Percentiles rank a stretch among this genome's conserved stretches.
Evolutionary conservation across 805 yeast genomes (phyloP).

Genomic region (Myxozyma monticola): DNA sequence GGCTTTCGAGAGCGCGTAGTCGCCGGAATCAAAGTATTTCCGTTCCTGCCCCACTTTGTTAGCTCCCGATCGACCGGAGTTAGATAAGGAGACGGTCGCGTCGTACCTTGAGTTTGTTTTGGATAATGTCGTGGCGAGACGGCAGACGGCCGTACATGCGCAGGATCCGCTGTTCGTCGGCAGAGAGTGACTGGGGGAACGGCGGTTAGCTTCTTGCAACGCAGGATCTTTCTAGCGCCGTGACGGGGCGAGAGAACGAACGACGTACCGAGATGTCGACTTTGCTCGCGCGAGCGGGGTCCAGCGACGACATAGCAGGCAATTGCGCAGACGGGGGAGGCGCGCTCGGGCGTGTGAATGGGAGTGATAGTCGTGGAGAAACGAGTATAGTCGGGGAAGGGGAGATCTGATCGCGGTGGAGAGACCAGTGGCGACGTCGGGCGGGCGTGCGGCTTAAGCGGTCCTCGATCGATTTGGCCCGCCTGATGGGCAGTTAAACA

Average conservation of each 20-base stretch:
- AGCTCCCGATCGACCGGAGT: too few species aligned
- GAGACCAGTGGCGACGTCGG: too few species aligned
- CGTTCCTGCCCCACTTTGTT: conserved; percentile 74
- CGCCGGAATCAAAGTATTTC: conserved; percentile 92
- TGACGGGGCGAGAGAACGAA: background rate
- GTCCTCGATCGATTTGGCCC: too few species aligned
- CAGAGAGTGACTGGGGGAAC: conserved; percentile 38
- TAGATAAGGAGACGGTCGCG: background rate
- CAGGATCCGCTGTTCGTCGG: conserved; percentile 78
- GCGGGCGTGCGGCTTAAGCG: too few species aligned
- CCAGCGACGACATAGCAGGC: conserved; percentile 20
- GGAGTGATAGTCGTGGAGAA: too few species aligned
- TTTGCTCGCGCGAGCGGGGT: conserved; percentile 22
- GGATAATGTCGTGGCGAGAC: conserved; percentile 70
- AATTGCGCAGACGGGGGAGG: too few species aligned
- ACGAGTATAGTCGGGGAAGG: too few species aligned
- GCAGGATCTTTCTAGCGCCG: background rate
- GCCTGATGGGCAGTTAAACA: too few species aligned
- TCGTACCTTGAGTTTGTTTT: conserved; percentile 54
- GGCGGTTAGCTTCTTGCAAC: too few species aligned
- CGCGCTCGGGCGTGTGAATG: too few species aligned
- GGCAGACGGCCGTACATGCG: conserved; percentile 86
- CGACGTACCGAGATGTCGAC: conserved; percentile 21
- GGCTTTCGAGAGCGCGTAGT: conserved; percentile 70
- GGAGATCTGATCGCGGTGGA: too few species aligned